Conservation (phyloP, 805 yeast species). For the Gaillardinia entomophila region DNA sequence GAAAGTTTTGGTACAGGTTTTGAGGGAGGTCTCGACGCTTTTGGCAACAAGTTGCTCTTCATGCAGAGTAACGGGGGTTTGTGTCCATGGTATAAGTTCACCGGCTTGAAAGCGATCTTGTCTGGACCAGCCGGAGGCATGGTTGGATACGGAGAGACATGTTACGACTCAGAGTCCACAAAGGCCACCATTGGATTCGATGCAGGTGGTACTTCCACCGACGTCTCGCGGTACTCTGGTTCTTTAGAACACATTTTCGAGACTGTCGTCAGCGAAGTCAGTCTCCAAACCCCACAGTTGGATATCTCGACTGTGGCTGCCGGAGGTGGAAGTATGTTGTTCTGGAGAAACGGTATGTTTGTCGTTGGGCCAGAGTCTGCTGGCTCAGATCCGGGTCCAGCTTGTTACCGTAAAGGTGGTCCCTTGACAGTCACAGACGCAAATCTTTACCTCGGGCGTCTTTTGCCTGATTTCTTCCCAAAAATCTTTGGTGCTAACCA, state of each 20-base stretch:
- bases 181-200: slow-evolving; percentile 36
- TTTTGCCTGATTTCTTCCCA: slow-evolving; percentile 33
- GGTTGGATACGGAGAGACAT: slow-evolving; percentile 85
- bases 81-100: slow-evolving; percentile 74
- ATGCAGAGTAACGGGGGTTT: slow-evolving; percentile 98
- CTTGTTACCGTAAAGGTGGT: slow-evolving; percentile 35
- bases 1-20: slow-evolving; percentile 35
- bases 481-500: slow-evolving; percentile 33
- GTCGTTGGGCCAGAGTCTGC: slow-evolving; percentile 39
- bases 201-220: slow-evolving; percentile 44
- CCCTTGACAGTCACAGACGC: slow-evolving; percentile 37
- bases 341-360: slow-evolving; percentile 27
- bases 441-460: slow-evolving; percentile 27
- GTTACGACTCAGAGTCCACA: slow-evolving; percentile 38
- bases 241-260: slow-evolving; percentile 37
- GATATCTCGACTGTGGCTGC: slow-evolving; percentile 44
- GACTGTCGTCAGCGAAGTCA: slow-evolving; percentile 40
- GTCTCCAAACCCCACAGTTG: slow-evolving; percentile 39
- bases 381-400: slow-evolving; percentile 37
- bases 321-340: slow-evolving; percentile 37
- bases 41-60: slow-evolving; percentile 61
- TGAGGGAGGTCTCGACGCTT: slow-evolving; percentile 31
- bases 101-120: slow-evolving; percentile 82
- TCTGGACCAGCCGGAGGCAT: slow-evolving; percentile 99
- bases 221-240: slow-evolving; percentile 38